Percentiles rank a stretch among this genome's conserved stretches.
Evolutionary conservation across 2,329 filamentous ascomycete genomes (phyloP).

Genomic region (Helicocarpus griseus): DNA sequence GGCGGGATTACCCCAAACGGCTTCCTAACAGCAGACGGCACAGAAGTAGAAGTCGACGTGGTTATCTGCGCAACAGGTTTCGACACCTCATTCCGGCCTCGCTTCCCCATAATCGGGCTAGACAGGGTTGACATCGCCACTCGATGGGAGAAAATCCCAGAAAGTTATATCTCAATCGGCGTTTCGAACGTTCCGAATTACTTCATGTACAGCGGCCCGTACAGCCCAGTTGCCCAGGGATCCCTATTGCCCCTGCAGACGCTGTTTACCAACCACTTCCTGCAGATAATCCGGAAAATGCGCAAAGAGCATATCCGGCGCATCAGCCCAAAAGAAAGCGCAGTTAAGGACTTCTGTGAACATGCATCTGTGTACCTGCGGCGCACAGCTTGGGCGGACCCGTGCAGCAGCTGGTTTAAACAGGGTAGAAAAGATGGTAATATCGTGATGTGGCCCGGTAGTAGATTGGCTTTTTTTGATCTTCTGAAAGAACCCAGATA

Average conservation of each 20-base stretch:
- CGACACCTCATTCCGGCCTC: constrained; percentile 16
- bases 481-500: constrained; percentile 9
- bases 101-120: constrained; percentile 7
- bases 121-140: constrained; percentile 8
- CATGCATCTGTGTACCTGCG: constrained; percentile 10
- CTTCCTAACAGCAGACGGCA: constrained; percentile 14
- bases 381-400: constrained; percentile 10
- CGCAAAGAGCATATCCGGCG: constrained; percentile 12
- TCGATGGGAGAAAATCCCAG: constrained; percentile 9
- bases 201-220: constrained; percentile 13
- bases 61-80: constrained; percentile 32
- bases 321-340: constrained; percentile 10
- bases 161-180: constrained; percentile 10
- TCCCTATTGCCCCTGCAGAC: constrained; percentile 9
- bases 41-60: constrained; percentile 16
- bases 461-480: constrained; percentile 13
- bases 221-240: constrained; percentile 12
- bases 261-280: constrained; percentile 10
- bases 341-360: constrained; percentile 10
- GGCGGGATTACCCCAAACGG: constrained; percentile 7
- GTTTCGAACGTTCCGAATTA: constrained; percentile 13
- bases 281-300: constrained; percentile 13
- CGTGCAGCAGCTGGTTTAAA: constrained; percentile 15
- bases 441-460: constrained; percentile 18
- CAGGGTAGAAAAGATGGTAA: constrained; percentile 16